Base-by-base conservation (phyloP, 257 asterid genomes). In the Jacaranda mimosifolia region DNA sequence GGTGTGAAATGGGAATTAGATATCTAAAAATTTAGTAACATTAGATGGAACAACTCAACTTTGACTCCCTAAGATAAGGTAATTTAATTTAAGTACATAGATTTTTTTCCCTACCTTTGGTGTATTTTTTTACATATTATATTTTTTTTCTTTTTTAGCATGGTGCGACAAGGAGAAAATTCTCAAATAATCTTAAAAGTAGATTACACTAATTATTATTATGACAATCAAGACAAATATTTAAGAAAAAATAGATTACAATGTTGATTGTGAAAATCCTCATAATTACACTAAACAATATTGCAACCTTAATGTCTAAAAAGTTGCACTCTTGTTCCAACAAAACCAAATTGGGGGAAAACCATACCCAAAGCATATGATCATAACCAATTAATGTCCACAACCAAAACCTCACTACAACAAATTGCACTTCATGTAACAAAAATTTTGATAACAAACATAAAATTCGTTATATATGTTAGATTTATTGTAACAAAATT, bases 331-430 rank as follows among this genome's bases (percentile, higher is more conserved):
- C 5, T 35, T 36, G 15, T 35, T 15, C 14, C 2, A 48, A 79
- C 79, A 32, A 60, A 83, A 56, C 72, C 78, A 82, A 69, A 40
- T 0, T 3, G 45, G 32, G 42, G 0, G 12, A 18, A 56, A 59
- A 79, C 83, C 81, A 75, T 79, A 71, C 70, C 84, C 72, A 65
- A 49, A 83, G 60, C 48, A 58, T 52, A 68, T 36, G 12, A 81
- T 43, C 68, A 35, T 7, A 79, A 70, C 58, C 81, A 78, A 18
- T 75, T 64, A 48, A 51, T 68, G 4, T 15, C 75, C 52, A 13
- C 73, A 66, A 57, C 77, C 69, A 66, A 80, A 72, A 19, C 77
- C 69, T n/a, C n/a, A n/a, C n/a, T n/a, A n/a, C n/a, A n/a, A n/a
- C n/a, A n/a, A n/a, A n/a, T n/a, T n/a, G n/a, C n/a, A n/a, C n/a